Evolutionary conservation across 2,329 filamentous ascomycete genomes (phyloP), one percentile per base, ranked within the genome.

Genomic region (Lecanoromycetidae sp.): DNA sequence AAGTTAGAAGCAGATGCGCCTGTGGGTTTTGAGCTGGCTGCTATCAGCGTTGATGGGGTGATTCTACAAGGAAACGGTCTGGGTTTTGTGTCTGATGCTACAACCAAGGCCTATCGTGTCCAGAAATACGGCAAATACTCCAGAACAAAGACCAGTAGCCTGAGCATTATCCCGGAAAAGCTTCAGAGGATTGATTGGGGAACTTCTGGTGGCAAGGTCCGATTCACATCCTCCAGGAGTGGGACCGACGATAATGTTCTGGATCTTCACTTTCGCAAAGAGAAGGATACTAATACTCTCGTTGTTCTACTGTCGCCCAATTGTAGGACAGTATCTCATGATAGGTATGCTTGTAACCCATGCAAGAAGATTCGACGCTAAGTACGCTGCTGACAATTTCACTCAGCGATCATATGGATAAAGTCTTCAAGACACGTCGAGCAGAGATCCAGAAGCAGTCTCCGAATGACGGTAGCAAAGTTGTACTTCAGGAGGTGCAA

Each of bases 171-270:
- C n/a, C 48, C 44, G 9, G 8, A 29, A 17, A 54, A 54, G 25
- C 15, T 54, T 27, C 38, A 40, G 20, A 49, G 26, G 25, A 34
- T 54, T 10, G 3, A 23, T 2, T 52, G 37, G 41, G 46, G 44
- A 15, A 23, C 13, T 2, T 17, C 30, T 2, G 46, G 50, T 8
- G n/a, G 25, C 1, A 49, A 44, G 22, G 22, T 51, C 22, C 52
- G 50, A 8, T 46, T 54, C 17, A 19, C 32, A 33, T 52, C 46
- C n/a, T 52, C 52, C 9, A 52, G 41, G 32, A 32, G 22, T 4
- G 46, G 35, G 4, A 35, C 9, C n/a, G 38, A 37, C 7, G 49
- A 52, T 12, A 43, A 46, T 12, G 17, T 38, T 8, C 20, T 52
- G 17, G 52, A 54, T 26, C 29, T 54, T 25, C 39, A 54, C 30